Evolutionary conservation across 352 stramenopile species (phyloP).

Genomic region (Globisporangium solare): DNA sequence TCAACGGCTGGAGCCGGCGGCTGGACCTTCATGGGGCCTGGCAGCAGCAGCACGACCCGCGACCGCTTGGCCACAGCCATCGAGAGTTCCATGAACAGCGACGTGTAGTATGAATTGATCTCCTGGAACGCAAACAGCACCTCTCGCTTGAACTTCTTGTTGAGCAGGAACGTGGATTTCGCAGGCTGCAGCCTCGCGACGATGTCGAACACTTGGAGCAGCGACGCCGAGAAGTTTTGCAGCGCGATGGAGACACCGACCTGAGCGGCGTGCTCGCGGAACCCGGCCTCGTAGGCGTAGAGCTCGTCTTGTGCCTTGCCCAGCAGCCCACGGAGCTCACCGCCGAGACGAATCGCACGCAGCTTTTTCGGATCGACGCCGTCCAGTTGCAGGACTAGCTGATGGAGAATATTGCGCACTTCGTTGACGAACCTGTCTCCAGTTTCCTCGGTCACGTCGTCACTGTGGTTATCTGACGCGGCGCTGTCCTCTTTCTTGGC

Average conservation of each 20-base stretch:
- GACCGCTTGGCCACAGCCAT: constrained; percentile 59
- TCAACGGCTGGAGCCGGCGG: constrained; percentile 4
- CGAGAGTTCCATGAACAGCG: constrained; percentile 77
- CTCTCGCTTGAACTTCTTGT: constrained; percentile 72
- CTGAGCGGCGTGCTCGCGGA: constrained; percentile 42
- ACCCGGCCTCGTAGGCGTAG: constrained; percentile 50
- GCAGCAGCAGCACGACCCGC: constrained; percentile 43
- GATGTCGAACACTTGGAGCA: constrained; percentile 51
- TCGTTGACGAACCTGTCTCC: constrained; percentile 30
- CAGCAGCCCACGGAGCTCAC: constrained; percentile 66
- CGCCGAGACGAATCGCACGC: constrained; percentile 51
- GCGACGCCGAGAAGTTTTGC: constrained; percentile 68
- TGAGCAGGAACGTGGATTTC: constrained; percentile 55
- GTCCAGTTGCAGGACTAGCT: constrained; percentile 54
- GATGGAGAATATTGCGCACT: constrained; percentile 33
- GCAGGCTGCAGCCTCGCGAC: constrained; percentile 45
- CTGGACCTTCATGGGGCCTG: constrained; percentile 25
- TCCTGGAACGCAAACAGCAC: constrained; percentile 80
- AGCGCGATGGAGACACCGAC: constrained; percentile 64
- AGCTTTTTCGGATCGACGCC: constrained; percentile 60
- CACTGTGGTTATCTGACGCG: too few relatives aligned
- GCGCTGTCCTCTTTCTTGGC: not conserved
- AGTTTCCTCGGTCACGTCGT: not conserved
- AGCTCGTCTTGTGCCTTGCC: constrained; percentile 82
- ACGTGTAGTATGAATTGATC: constrained; percentile 84